Evolutionary conservation across 1,139 yeast species (phyloP).

Genomic region (Arxiozyma heterogenica): DNA sequence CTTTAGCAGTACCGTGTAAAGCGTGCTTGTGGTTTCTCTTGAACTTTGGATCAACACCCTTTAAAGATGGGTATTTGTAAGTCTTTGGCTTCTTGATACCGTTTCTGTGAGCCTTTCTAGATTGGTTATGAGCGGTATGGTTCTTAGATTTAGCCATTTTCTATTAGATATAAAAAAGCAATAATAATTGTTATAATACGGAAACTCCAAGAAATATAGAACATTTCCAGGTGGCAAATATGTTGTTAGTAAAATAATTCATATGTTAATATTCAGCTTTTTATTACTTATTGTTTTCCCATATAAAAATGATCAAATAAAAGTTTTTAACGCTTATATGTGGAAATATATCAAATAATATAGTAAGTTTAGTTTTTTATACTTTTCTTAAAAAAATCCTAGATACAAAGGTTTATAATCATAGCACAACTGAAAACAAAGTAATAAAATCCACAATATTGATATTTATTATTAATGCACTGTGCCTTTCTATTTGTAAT

Average conservation of each 20-base stretch:
- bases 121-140: conserved; percentile 99
- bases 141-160: conserved; percentile 97
- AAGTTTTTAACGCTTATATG: neutral
- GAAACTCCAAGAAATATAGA: neutral
- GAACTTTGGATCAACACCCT: conserved; percentile 99
- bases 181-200: neutral
- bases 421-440: too few species aligned
- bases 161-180: conserved; percentile 5
- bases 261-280: too few species aligned
- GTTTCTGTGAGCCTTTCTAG: conserved; percentile 99
- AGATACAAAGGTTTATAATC: neutral
- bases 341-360: too few species aligned
- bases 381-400: neutral
- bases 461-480: neutral
- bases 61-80: conserved; percentile 94
- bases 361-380: too few species aligned
- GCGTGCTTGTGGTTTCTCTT: conserved; percentile 99
- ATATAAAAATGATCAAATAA: neutral
- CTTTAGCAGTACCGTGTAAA: conserved; percentile 94
- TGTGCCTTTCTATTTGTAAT: too few species aligned
- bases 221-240: neutral
- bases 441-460: neutral
- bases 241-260: neutral
- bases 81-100: conserved; percentile 99
- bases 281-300: neutral